A percentile compares a stretch with the other conserved stretches of the same genome.
Evolutionary conservation across 331 rosid species (phyloP).

Genomic region (Telfairia occidentalis): DNA sequence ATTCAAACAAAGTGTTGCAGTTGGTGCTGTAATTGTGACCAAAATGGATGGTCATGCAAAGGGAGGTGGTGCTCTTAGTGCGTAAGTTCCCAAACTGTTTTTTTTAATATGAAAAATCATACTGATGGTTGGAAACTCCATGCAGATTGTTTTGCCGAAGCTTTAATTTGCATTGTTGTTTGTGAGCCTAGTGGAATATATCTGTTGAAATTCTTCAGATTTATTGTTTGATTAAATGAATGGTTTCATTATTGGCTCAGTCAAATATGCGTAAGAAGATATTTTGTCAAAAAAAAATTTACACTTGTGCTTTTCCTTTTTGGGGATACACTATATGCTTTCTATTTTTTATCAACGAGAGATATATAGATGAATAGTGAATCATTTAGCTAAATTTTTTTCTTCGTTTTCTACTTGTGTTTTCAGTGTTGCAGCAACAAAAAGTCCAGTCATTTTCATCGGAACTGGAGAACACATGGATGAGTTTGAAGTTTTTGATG

Average conservation of each 20-base stretch:
- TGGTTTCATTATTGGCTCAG: background rate
- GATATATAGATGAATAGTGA: background rate
- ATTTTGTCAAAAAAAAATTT: background rate
- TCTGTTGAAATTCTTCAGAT: background rate
- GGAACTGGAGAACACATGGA: conserved; percentile 91
- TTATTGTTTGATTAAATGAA: background rate
- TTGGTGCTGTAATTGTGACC: conserved; percentile 74
- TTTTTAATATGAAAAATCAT: background rate
- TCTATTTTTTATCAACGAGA: background rate
- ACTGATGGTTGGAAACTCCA: background rate
- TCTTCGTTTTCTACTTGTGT: conserved; percentile 5
- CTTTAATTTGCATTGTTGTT: background rate
- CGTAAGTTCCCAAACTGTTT: conserved; percentile 36
- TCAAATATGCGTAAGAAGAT: background rate
- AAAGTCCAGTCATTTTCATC: conserved; percentile 81
- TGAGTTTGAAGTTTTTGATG: conserved; percentile 84
- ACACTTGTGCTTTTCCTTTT: background rate
- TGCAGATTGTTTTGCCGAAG: background rate
- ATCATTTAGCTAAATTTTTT: conserved; percentile 5
- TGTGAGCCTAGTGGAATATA: background rate
- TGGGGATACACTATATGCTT: background rate
- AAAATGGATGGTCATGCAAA: conserved; percentile 88
- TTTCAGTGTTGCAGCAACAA: conserved; percentile 81
- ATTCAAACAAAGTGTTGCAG: conserved; percentile 64
- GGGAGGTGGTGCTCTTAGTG: conserved; percentile 89